Percentiles rank a stretch among this genome's conserved stretches.
Evolutionary conservation across 2,329 filamentous ascomycete species (phyloP).

Genomic region (Biscogniauxia mediterranea): DNA sequence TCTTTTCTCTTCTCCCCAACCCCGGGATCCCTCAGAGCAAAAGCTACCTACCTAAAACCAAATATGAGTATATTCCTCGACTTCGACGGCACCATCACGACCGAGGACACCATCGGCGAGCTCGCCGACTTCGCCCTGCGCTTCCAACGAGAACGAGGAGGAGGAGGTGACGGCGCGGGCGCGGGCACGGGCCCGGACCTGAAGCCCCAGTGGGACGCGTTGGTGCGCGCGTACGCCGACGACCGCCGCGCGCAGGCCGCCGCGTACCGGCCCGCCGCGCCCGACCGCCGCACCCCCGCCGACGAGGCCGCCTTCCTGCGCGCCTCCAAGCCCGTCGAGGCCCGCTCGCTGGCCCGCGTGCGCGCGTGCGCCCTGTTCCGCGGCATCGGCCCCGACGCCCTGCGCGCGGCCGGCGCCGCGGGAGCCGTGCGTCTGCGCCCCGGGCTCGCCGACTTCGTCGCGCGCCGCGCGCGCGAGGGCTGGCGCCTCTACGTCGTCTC

Average conservation of each 20-base stretch:
- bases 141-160: conserved; percentile 16
- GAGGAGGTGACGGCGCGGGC: too few species aligned
- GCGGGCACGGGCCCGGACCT: conserved; percentile 32
- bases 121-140: conserved; percentile 45
- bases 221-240: conserved; percentile 45
- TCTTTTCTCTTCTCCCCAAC: too few species aligned
- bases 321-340: conserved; percentile 44
- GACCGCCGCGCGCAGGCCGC: conserved; percentile 40
- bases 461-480: conserved; percentile 18
- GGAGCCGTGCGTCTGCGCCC: conserved; percentile 37
- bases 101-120: conserved; percentile 49
- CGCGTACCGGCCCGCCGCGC: conserved; percentile 33
- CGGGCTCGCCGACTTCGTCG: conserved; percentile 40
- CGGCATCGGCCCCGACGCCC: conserved; percentile 32
- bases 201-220: conserved; percentile 41
- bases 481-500: conserved; percentile 47
- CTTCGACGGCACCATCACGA: conserved; percentile 60
- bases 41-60: not conserved
- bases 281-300: conserved; percentile 33
- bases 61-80: conserved; percentile 47
- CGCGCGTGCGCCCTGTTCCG: conserved; percentile 44
- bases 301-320: conserved; percentile 45
- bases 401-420: conserved; percentile 38
- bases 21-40: too few species aligned
- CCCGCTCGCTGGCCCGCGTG: conserved; percentile 45